Base-by-base conservation (phyloP, 306 rosid genomes). In the Vicia faba region DNA sequence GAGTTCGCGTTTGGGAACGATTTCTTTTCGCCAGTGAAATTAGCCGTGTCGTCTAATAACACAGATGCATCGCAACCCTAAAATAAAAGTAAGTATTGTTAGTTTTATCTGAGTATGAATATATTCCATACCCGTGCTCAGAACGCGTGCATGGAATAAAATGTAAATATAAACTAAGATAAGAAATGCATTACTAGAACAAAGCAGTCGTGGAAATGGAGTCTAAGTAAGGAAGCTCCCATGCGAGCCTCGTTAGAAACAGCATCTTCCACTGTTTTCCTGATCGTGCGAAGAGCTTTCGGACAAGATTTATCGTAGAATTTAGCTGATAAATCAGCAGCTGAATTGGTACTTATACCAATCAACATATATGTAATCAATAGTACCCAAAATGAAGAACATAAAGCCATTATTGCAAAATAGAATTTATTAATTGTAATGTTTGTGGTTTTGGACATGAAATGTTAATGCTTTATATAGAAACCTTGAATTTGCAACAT, bases 181-280 rank as follows among this genome's bases (percentile, higher is more conserved):
- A 11, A 20, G 13, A 58, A 14, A 58, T 31, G 43, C 8, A 57
- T 64, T 71, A 69, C 85, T 64, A 74, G 82, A 54, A 84, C 88
- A 60, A 84, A 84, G 61, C 88, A 81, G 4, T 84, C 88, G 29
- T 84, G 88, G 45, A 81, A 80, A 33, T 78, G 81, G 23, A 84
- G 85, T 10, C 83, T 78, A 2, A 78, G 96, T 67, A 86, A 61
- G 55, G 92, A 86, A 0, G 87, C 96, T 6, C 89, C 96, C 92
- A 88, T 88, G 72, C 88, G 96, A 48, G 25, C 49, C 68, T 88
- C 96, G 0, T 18, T 69, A 1, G 36, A 14, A 0, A 82, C 79
- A 23, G 76, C 81, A 13, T 11, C 18, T 18, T 23, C 1, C 8
- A 81, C 79, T 7, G 44, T 16, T 12, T 26, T 64, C 49, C 10